phyloP scores from a whole-genome alignment of 2,329 filamentous ascomycete species.

The Fusarium pseudocircinatum region DNA sequence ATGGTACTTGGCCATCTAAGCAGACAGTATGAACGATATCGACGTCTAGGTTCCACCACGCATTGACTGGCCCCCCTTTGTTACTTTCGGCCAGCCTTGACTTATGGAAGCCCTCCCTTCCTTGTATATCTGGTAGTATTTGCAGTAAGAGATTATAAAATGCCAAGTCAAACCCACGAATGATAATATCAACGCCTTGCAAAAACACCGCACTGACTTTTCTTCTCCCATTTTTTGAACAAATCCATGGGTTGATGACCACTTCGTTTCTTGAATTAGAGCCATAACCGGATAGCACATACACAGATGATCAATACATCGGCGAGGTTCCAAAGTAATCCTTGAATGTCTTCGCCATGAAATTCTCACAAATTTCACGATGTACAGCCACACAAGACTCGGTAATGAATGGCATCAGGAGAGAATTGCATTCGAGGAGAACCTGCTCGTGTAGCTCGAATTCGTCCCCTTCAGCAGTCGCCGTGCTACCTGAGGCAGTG shows the following conservation, averaged over 20 bases:
- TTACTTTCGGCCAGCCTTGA: background rate
- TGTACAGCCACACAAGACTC: conserved; percentile 45
- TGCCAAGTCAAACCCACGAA: conserved; percentile 10
- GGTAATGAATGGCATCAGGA: conserved; percentile 50
- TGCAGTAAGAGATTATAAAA: background rate
- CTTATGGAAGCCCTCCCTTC: background rate
- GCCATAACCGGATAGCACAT: background rate
- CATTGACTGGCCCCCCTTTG: background rate
- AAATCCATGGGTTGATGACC: background rate
- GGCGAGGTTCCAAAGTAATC: conserved; percentile 33
- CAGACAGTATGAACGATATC: background rate
- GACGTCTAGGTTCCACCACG: background rate
- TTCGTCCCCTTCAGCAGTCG: conserved; percentile 41
- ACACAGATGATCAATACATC: background rate
- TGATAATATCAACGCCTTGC: conserved; percentile 27
- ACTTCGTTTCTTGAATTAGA: background rate
- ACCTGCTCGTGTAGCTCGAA: conserved; percentile 49
- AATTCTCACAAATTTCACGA: conserved; percentile 44
- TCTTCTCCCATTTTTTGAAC: background rate
- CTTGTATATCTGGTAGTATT: conserved; percentile 16
- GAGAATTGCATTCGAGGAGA: conserved; percentile 47
- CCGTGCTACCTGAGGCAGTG: conserved; percentile 41
- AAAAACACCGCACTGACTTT: background rate
- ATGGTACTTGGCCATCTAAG: conserved; percentile 5
- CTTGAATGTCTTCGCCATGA: conserved; percentile 46